Percentiles rank a stretch among this genome's conserved stretches.
These are phyloP conservation scores for Chlamydomonas sphaeroides DNA, from an alignment of 139 green algal genomes.

Conservation along the genomic window DNA sequence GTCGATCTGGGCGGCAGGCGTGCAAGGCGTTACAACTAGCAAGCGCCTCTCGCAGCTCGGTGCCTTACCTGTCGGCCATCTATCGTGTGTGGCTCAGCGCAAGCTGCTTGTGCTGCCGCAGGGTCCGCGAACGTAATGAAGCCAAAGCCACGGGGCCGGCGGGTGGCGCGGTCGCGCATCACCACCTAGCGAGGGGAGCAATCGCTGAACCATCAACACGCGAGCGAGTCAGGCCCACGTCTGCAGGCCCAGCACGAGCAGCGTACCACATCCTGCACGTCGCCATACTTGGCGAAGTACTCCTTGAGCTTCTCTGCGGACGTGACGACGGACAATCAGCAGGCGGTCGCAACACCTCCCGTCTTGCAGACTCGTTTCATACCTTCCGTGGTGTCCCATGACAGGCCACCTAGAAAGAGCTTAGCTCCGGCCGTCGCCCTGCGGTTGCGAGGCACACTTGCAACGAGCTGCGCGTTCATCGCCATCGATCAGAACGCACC, in stretches of 20 bases:
- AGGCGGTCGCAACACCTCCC: neutral
- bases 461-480: too few relatives aligned
- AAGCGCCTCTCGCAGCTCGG: neutral
- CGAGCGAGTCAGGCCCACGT: neutral
- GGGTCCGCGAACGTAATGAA: conserved; percentile 82
- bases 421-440: conserved; percentile 63
- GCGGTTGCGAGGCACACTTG: too few relatives aligned
- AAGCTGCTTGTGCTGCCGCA: conserved; percentile 66
- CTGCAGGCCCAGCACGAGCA: neutral
- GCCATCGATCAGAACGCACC: too few relatives aligned
- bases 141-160: conserved; percentile 80
- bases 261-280: conserved; percentile 77
- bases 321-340: neutral
- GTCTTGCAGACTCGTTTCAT: too few relatives aligned
- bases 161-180: conserved; percentile 79
- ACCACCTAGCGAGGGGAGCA: conserved; percentile 67
- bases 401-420: conserved; percentile 79
- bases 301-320: conserved; percentile 70
- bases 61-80: conserved; percentile 69
- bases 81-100: conserved; percentile 69
- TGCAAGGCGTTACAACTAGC: conserved; percentile 1
- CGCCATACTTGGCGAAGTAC: conserved; percentile 79
- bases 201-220: conserved; percentile 6
- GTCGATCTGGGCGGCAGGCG: conserved; percentile 72
- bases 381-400: conserved; percentile 80